Evolutionary conservation across 1,284 basidiomycete species (phyloP).

Genomic region (Neonothopanus nambi): DNA sequence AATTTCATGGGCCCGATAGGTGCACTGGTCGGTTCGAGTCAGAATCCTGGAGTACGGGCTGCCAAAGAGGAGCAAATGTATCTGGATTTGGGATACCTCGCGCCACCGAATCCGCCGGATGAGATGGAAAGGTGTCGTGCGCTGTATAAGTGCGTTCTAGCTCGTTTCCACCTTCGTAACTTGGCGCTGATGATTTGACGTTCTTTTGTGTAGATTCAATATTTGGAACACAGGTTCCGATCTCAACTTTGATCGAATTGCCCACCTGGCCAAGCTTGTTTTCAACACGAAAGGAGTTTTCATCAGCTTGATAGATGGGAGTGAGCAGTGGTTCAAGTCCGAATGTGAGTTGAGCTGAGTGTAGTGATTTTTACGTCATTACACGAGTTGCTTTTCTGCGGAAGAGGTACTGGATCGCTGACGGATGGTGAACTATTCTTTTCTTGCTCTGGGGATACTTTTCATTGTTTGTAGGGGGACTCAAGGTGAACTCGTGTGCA

Average conservation of each 20-base stretch:
- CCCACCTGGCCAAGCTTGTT: slow-evolving; percentile 87
- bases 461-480: slow-evolving; percentile 50
- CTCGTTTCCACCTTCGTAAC: not conserved
- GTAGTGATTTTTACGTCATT: not conserved
- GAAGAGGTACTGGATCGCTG: too few relatives aligned
- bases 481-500: slow-evolving; percentile 53
- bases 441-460: slow-evolving; percentile 1
- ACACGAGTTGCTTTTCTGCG: slow-evolving; percentile 14
- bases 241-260: slow-evolving; percentile 90
- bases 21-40: not conserved
- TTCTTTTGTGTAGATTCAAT: slow-evolving; percentile 62
- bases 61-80: slow-evolving; percentile 35
- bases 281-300: slow-evolving; percentile 88
- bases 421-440: slow-evolving; percentile 3
- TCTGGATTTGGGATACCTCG: slow-evolving; percentile 67
- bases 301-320: slow-evolving; percentile 81
- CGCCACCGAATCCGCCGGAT: slow-evolving; percentile 79
- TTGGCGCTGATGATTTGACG: not conserved
- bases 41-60: slow-evolving; percentile 11
- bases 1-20: not conserved
- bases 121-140: slow-evolving; percentile 81
- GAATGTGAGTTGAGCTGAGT: slow-evolving; percentile 53
- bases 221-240: slow-evolving; percentile 85
- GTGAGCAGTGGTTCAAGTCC: slow-evolving; percentile 86
- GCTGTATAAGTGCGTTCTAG: slow-evolving; percentile 64